Percentiles rank a stretch among this genome's conserved stretches.
Conservation (phyloP, 75 land plant species). For the Pinus tabuliformis region DNA sequence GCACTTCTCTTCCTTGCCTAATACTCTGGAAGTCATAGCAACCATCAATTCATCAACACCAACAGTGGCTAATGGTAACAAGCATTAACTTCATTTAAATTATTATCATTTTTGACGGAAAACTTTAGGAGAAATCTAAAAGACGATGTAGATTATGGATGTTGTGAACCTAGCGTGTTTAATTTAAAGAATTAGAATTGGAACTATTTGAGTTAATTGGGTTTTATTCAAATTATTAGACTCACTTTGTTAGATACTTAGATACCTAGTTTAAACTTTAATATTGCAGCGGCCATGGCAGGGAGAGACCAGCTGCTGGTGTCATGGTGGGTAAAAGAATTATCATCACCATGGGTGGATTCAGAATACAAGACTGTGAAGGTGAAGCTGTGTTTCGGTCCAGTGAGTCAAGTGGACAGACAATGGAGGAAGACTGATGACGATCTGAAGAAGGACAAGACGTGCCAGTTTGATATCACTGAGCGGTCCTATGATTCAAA, state of each 20-base stretch:
- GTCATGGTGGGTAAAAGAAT: conserved; percentile 43
- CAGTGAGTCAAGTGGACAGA: conserved; percentile 66
- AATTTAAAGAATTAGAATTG: no score
- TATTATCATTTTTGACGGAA: no score
- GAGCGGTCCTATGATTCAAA: neutral
- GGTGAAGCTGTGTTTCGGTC: conserved; percentile 71
- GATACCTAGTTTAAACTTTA: no score
- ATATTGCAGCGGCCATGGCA: conserved; percentile 40
- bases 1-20: conserved; percentile 21
- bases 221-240: no score
- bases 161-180: no score
- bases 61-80: neutral
- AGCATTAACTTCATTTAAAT: no score
- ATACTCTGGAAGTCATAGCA: neutral
- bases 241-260: no score
- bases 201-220: no score
- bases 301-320: conserved; percentile 56
- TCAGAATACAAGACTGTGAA: conserved; percentile 18
- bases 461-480: conserved; percentile 39
- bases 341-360: conserved; percentile 17
- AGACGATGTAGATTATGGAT: no score
- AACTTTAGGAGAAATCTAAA: no score
- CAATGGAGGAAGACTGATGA: conserved; percentile 54
- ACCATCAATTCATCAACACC: neutral
- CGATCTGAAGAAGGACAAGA: conserved; percentile 36